These are phyloP conservation scores for Kalaharituber pfeilii DNA, from an alignment of 2,329 filamentous ascomycete species.

Conservation along the genomic window DNA sequence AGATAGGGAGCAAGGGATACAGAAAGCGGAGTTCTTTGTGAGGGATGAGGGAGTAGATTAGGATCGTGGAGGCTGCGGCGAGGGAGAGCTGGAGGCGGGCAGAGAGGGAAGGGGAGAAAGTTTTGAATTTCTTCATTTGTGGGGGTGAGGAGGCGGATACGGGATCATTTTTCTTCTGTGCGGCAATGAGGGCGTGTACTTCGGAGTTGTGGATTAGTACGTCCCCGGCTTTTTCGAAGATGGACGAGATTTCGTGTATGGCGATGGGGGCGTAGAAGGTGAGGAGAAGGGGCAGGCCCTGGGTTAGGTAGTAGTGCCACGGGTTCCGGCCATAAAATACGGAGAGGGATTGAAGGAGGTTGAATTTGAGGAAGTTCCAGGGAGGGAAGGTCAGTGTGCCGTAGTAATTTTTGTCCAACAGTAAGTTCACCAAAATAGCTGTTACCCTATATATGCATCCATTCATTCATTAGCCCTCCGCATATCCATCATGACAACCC, in stretches of 20 bases:
- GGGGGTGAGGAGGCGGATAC: constrained; percentile 24
- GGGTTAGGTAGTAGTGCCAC: constrained; percentile 82
- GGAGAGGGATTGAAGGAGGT: constrained; percentile 70
- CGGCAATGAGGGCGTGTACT: constrained; percentile 22
- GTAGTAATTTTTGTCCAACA: constrained; percentile 65
- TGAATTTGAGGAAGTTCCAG: constrained; percentile 75
- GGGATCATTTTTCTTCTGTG: background rate
- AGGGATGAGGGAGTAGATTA: constrained; percentile 55
- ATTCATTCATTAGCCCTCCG: background rate
- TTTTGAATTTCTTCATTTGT: constrained; percentile 23
- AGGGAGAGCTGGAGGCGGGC: constrained; percentile 40
- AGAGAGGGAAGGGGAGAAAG: constrained; percentile 8
- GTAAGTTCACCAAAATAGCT: constrained; percentile 33
- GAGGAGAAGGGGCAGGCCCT: constrained; percentile 73
- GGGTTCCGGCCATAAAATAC: constrained; percentile 85
- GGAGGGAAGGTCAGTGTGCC: constrained; percentile 75
- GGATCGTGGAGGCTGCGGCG: constrained; percentile 42
- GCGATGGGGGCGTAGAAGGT: constrained; percentile 70
- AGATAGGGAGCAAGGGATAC: constrained; percentile 72
- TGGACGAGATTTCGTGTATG: constrained; percentile 37
- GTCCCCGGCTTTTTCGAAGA: background rate
- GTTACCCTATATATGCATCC: background rate
- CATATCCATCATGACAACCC: too few species aligned
- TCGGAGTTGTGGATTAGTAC: constrained; percentile 26
- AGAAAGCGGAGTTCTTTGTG: constrained; percentile 98